phyloP scores from a whole-genome alignment of 176 grass and related monocot species.

The Oryza rufipogon region DNA sequence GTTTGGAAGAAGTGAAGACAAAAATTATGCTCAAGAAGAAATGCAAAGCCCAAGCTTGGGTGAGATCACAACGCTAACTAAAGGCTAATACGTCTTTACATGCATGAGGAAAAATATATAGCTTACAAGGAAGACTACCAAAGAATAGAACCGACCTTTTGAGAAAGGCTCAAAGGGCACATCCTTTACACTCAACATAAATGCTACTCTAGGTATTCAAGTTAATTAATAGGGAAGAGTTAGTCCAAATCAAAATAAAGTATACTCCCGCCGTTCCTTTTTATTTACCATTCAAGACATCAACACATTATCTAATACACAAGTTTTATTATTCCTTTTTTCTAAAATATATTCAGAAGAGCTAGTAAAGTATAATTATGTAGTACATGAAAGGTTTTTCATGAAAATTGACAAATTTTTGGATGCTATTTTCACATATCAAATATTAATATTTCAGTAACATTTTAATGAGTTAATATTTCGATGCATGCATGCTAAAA shows the following conservation, averaged over 20 bases:
- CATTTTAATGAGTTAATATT: neutral
- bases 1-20: neutral
- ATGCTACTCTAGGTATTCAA: neutral
- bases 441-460: neutral
- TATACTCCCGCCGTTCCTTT: too few relatives aligned
- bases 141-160: neutral
- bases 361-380: neutral
- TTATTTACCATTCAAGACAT: too few relatives aligned
- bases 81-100: neutral
- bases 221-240: constrained; percentile 7
- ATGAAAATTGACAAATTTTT: neutral
- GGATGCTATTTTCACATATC: neutral
- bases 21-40: neutral
- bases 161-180: constrained; percentile 18
- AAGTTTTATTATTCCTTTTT: too few relatives aligned
- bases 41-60: constrained; percentile 5
- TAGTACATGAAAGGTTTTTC: neutral
- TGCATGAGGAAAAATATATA: neutral
- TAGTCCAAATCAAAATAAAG: neutral
- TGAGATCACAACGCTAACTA: constrained; percentile 2
- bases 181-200: constrained; percentile 6
- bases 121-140: neutral
- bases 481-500: neutral
- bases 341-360: too few relatives aligned
- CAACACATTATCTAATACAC: too few relatives aligned